Evolutionary conservation across 495 filamentous ascomycete genomes (phyloP), one percentile per base, ranked within the genome.

Genomic region (Xylaria longipes): DNA sequence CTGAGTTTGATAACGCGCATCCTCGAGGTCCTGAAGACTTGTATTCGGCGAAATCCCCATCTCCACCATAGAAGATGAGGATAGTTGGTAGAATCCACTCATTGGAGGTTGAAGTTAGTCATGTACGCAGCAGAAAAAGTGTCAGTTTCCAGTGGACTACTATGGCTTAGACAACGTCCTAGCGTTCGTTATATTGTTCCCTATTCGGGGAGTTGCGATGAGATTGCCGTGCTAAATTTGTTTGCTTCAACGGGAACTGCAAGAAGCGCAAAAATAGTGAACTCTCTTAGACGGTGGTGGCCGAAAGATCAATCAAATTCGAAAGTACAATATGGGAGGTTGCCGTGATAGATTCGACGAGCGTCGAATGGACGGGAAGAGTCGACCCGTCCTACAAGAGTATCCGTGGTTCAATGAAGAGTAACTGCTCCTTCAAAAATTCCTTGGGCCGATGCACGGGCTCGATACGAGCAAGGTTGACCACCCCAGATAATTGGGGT

Each of bases 61-160:
- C 58, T 83, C 83, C 64, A 80, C 77, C 83, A 83, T 81, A 27
- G 84, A 83, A 73, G 82, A 79, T 27, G 84, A 74, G 67, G 84
- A 84, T 70, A 85, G 80, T 50, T 83, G 83, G 69, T 87, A 85
- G 73, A 84, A 83, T 58, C 85, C 84, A 76, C 83, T 82, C 84
- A 87, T 87, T 65, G 71, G 71, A 64, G 74, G 57, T 37, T 61
- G 64, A 22, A 39, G 25, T 45, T 39, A 50, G 54, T 58, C 62
- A 65, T 37, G 17, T 52, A 57, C 33, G 20, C 50, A 37, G 46
- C 43, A 29, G 39, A 20, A 39, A 50, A 22, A 41, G 9, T 5
- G 41, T 8, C 37, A 43, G 45, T 25, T 65, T 35, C 33, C 22
- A 20, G 41, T 48, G 25, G 22, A 27, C 4, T 39, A 11, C 27